These are phyloP conservation scores for Candida ficus DNA, from an alignment of 805 yeast genomes.

Conservation along the genomic window DNA sequence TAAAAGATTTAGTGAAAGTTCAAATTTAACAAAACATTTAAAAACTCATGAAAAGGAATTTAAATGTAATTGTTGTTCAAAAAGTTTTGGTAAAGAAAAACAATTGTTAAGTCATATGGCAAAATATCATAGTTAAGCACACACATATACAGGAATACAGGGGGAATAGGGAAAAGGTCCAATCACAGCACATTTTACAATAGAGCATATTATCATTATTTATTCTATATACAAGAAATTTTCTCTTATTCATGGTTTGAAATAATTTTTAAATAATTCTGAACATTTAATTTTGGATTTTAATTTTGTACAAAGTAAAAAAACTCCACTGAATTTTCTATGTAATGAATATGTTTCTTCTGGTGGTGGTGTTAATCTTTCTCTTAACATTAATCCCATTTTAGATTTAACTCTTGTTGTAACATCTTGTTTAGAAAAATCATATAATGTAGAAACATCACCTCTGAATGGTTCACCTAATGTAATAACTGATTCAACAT, in stretches of 20 bases:
- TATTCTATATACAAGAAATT: neutral
- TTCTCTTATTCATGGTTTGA: conserved; percentile 24
- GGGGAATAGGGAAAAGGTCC: too few species aligned
- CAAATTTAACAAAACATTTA: conserved; percentile 85
- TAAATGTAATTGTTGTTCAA: conserved; percentile 48
- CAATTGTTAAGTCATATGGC: conserved; percentile 36
- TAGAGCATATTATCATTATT: neutral
- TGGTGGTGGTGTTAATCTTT: conserved; percentile 94
- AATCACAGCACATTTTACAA: too few species aligned
- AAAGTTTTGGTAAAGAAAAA: conserved; percentile 42
- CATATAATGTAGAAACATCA: conserved; percentile 46
- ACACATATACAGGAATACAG: neutral
- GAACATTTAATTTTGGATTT: conserved; percentile 80
- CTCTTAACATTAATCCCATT: conserved; percentile 83
- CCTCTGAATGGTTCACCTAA: conserved; percentile 89
- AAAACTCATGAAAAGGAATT: conserved; percentile 59
- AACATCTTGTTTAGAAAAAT: conserved; percentile 81
- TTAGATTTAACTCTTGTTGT: conserved; percentile 89
- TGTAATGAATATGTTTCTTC: conserved; percentile 97
- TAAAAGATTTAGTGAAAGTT: conserved; percentile 81
- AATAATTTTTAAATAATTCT: conserved; percentile 66
- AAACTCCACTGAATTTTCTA: conserved; percentile 92
- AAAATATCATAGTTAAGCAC: conserved; percentile 15
- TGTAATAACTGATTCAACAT: conserved; percentile 82
- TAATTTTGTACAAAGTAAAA: conserved; percentile 80